A percentile compares a stretch with the other conserved stretches of the same genome.
Evolutionary conservation across 805 yeast species (phyloP).

Genomic region (Debaryomyces tyrocola): DNA sequence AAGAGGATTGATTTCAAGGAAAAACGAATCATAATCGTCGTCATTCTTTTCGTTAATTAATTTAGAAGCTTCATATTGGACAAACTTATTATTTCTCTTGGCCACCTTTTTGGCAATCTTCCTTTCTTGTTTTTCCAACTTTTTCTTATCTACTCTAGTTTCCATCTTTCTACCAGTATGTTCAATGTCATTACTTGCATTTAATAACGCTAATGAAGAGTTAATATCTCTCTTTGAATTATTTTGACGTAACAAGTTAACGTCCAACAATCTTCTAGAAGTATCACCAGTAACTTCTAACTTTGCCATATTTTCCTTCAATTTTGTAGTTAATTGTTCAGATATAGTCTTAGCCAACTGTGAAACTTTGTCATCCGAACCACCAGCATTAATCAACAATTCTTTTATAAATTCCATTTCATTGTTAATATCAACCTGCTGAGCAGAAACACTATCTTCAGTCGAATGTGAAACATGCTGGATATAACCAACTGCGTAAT

Average conservation of each 20-base stretch:
- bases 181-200: conserved; percentile 82
- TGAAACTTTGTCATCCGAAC: conserved; percentile 55
- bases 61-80: conserved; percentile 91
- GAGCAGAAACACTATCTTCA: conserved; percentile 78
- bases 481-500: conserved; percentile 90
- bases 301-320: conserved; percentile 68
- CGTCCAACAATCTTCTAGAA: conserved; percentile 80
- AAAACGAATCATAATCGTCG: conserved; percentile 91
- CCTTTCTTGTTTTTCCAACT: conserved; percentile 94
- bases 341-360: conserved; percentile 46
- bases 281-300: conserved; percentile 81
- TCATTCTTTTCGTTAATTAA: conserved; percentile 62
- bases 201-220: conserved; percentile 72
- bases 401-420: conserved; percentile 71
- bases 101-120: conserved; percentile 97
- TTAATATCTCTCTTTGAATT: conserved; percentile 69
- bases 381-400: conserved; percentile 82
- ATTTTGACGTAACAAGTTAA: conserved; percentile 60
- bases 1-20: conserved; percentile 91
- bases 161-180: conserved; percentile 91
- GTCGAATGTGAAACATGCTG: conserved; percentile 77
- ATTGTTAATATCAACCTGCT: conserved; percentile 60
- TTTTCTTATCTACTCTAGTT: conserved; percentile 92
- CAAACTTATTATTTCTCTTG: conserved; percentile 80
- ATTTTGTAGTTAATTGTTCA: conserved; percentile 51